These are phyloP conservation scores for Penicillium nordicum DNA, from an alignment of 2,329 filamentous ascomycete genomes.

Conservation along the genomic window DNA sequence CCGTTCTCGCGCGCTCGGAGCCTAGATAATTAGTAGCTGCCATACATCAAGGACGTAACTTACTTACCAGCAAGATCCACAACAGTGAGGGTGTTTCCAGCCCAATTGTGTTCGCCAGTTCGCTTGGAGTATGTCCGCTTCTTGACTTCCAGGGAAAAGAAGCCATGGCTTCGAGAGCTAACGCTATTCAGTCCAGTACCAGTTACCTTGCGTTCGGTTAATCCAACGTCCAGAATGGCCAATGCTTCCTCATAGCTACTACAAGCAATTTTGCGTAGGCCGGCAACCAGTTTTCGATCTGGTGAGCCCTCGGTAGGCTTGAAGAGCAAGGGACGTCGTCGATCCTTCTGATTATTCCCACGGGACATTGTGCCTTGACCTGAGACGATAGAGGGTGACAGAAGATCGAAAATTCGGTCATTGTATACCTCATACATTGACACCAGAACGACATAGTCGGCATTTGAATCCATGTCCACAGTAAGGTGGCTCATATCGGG, in stretches of 20 bases:
- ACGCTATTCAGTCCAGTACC: conserved; percentile 92
- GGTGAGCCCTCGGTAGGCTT: conserved; percentile 85
- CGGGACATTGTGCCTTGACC: conserved; percentile 40
- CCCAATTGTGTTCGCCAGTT: conserved; percentile 62
- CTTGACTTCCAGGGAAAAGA: conserved; percentile 94
- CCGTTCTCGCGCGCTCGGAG: conserved; percentile 86
- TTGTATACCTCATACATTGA: conserved; percentile 99
- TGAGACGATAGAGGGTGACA: conserved; percentile 57
- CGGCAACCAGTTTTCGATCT: conserved; percentile 91
- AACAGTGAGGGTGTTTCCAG: conserved; percentile 74
- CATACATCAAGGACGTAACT: background rate
- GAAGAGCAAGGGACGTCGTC: conserved; percentile 81
- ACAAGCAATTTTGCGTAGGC: conserved; percentile 86
- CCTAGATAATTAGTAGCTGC: conserved; percentile 39
- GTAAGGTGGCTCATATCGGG: conserved; percentile 71
- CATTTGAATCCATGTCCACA: conserved; percentile 63
- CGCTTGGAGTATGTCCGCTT: conserved; percentile 59
- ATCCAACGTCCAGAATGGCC: conserved; percentile 82
- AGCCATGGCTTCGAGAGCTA: conserved; percentile 89
- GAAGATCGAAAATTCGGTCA: conserved; percentile 90
- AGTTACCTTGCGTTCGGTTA: conserved; percentile 81
- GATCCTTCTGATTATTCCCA: conserved; percentile 59
- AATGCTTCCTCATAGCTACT: conserved; percentile 77
- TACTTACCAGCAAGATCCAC: conserved; percentile 77
- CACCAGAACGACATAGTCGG: conserved; percentile 82